phyloP scores from a whole-genome alignment of 176 grass and related monocot genomes.

The Dactylis glomerata region DNA sequence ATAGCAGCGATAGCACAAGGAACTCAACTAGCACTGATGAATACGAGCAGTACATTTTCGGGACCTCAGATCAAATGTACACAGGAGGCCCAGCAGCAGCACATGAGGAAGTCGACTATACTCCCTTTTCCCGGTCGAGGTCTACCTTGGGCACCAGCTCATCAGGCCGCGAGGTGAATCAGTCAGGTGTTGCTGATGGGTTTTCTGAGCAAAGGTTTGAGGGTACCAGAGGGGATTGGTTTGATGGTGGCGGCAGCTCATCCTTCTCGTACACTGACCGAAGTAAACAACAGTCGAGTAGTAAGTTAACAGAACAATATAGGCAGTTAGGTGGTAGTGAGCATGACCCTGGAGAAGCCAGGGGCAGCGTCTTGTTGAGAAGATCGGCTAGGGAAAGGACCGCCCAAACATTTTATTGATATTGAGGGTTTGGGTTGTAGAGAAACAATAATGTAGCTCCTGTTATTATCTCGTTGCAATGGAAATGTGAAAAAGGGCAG shows the following conservation, averaged over 20 bases:
- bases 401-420: slow-evolving; percentile 76
- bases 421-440: slow-evolving; percentile 72
- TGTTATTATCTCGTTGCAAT: slow-evolving; percentile 46
- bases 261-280: slow-evolving; percentile 52
- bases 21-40: slow-evolving; percentile 83
- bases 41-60: slow-evolving; percentile 43
- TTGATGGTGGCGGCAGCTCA: slow-evolving; percentile 13
- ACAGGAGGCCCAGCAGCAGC: slow-evolving; percentile 10
- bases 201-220: slow-evolving; percentile 14
- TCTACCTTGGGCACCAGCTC: slow-evolving; percentile 44
- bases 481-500: slow-evolving; percentile 25
- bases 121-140: slow-evolving; percentile 6
- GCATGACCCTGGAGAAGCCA: slow-evolving; percentile 44
- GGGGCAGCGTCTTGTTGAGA: slow-evolving; percentile 40
- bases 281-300: slow-evolving; percentile 38
- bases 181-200: not conserved
- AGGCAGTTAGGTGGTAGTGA: slow-evolving; percentile 52
- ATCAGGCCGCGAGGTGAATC: slow-evolving; percentile 33
- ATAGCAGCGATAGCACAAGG: slow-evolving; percentile 66
- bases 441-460: slow-evolving; percentile 53
- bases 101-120: slow-evolving; percentile 19
- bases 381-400: slow-evolving; percentile 46
- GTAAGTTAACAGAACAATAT: slow-evolving; percentile 57
- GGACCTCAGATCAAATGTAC: slow-evolving; percentile 34
- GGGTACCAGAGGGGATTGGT: slow-evolving; percentile 1